These are phyloP conservation scores for Megacollybia marginata DNA, from an alignment of 768 basidiomycete genomes.

Conservation along the genomic window DNA sequence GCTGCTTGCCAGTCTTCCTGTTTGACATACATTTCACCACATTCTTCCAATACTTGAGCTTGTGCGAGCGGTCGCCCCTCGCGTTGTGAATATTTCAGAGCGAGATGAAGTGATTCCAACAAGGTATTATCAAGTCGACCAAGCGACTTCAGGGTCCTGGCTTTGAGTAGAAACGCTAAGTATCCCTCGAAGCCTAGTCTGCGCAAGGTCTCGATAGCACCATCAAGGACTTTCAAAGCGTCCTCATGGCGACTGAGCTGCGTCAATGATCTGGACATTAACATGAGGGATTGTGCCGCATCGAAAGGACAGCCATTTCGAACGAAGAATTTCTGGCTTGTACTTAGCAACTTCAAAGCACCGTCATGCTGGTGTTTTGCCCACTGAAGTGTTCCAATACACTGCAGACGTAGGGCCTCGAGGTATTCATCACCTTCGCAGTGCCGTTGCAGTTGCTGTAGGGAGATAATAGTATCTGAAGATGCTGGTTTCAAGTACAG, in stretches of 20 bases:
- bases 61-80: background rate
- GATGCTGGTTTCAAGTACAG: no score
- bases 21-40: background rate
- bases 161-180: background rate
- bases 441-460: no score
- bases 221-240: background rate
- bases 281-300: background rate
- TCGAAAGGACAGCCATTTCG: background rate
- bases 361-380: no score
- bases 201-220: background rate
- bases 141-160: background rate
- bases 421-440: no score
- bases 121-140: background rate
- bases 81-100: background rate
- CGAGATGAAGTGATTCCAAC: background rate
- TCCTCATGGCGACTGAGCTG: background rate
- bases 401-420: no score
- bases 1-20: slow-evolving; percentile 1
- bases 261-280: background rate
- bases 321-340: background rate
- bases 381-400: no score
- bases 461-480: no score
- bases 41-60: background rate
- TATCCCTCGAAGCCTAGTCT: slow-evolving; percentile 1
- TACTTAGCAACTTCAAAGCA: no score